Conservation (phyloP, 2,329 filamentous ascomycete genomes). For the Daldinia sp. region DNA sequence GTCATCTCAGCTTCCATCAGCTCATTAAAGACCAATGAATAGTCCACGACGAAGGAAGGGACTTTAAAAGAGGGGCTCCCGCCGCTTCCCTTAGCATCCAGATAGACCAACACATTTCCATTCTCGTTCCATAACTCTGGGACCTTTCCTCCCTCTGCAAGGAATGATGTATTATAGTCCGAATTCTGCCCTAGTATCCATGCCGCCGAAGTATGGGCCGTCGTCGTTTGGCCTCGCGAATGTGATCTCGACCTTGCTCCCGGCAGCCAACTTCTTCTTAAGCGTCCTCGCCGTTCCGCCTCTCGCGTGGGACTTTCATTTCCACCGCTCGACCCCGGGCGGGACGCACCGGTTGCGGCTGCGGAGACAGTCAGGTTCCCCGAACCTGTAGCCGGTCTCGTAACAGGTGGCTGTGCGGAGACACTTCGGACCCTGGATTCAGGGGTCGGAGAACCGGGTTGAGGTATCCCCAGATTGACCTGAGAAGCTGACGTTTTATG, state of each 20-base stretch:
- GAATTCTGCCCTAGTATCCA: conserved; percentile 69
- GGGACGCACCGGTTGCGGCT: conserved; percentile 45
- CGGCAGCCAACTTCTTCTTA: conserved; percentile 67
- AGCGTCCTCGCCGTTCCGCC: conserved; percentile 55
- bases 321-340: conserved; percentile 54
- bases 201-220: conserved; percentile 52
- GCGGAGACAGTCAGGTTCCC: conserved; percentile 52
- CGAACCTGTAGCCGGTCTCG: conserved; percentile 43
- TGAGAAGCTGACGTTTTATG: conserved; percentile 36
- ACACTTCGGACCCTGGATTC: conserved; percentile 60
- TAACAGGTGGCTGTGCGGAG: conserved; percentile 60
- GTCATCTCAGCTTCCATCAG: conserved; percentile 62
- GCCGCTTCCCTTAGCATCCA: conserved; percentile 65
- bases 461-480: conserved; percentile 36
- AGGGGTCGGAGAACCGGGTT: conserved; percentile 48
- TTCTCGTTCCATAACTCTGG: conserved; percentile 75
- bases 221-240: conserved; percentile 56
- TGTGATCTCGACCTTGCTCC: conserved; percentile 65
- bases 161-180: conserved; percentile 67
- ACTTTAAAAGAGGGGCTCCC: conserved; percentile 72
- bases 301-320: conserved; percentile 59
- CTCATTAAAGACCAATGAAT: conserved; percentile 67
- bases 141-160: conserved; percentile 69
- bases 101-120: conserved; percentile 68
- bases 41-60: conserved; percentile 64